These are phyloP conservation scores for Lantana camara DNA, from an alignment of 257 asterid genomes.

Conservation along the genomic window DNA sequence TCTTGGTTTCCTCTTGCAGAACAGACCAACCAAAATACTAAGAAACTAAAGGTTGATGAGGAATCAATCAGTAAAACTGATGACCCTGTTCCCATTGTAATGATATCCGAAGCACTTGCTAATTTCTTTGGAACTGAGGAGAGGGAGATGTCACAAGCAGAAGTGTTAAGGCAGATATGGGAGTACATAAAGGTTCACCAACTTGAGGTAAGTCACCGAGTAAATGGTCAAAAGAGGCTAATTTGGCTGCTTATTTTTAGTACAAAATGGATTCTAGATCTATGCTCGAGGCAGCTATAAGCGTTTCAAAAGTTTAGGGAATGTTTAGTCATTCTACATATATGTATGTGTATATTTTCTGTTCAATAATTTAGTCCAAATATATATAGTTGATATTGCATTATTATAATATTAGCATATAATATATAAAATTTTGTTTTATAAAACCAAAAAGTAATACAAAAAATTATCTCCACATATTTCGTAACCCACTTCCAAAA, in stretches of 20 bases:
- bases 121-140: constrained; percentile 62
- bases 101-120: constrained; percentile 75
- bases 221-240: background rate
- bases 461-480: too few species aligned
- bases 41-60: constrained; percentile 55
- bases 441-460: too few species aligned
- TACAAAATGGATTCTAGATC: background rate
- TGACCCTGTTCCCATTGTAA: constrained; percentile 57
- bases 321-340: too few species aligned
- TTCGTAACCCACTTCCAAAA: too few species aligned
- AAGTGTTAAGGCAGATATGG: constrained; percentile 77
- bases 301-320: background rate
- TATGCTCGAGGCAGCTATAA: background rate
- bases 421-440: too few species aligned
- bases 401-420: too few species aligned
- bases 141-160: constrained; percentile 76
- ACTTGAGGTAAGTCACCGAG: constrained; percentile 64
- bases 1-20: constrained; percentile 42
- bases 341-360: too few species aligned
- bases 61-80: constrained; percentile 60
- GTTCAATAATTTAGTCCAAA: too few species aligned
- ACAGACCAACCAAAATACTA: constrained; percentile 46
- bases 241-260: constrained; percentile 1
- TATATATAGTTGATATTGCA: too few species aligned
- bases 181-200: constrained; percentile 74